Evolutionary conservation across 75 land plant genomes (phyloP).

Genomic region (Azolla pinnata): DNA sequence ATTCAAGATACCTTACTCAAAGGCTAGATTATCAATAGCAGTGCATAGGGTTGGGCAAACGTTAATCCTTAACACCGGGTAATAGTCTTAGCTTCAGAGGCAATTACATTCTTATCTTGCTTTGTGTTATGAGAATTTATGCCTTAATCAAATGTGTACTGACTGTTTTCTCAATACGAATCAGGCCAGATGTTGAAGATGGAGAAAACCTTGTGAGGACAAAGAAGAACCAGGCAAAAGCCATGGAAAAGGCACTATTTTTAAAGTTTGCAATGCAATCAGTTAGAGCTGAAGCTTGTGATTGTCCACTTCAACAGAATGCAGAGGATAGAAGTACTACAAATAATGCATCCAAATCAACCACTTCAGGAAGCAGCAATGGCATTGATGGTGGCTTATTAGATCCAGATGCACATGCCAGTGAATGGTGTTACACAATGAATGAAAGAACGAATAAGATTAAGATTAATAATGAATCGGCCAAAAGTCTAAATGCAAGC

Average conservation of each 20-base stretch:
- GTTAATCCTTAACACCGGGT: constrained; percentile 88
- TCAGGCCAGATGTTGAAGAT: constrained; percentile 89
- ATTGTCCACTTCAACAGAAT: constrained; percentile 56
- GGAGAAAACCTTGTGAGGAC: constrained; percentile 77
- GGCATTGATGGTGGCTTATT: constrained; percentile 11
- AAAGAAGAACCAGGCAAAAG: constrained; percentile 60
- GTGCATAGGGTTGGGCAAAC: constrained; percentile 92
- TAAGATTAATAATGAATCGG: neutral
- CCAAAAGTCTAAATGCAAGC: constrained; percentile 16
- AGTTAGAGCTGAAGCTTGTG: constrained; percentile 84
- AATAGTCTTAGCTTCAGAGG: no score
- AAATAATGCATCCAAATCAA: constrained; percentile 1
- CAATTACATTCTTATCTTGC: no score
- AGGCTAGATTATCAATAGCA: constrained; percentile 84
- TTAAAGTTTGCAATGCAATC: constrained; percentile 96
- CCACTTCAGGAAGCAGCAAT: constrained; percentile 3
- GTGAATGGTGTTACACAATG: constrained; percentile 4
- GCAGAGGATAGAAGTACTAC: constrained; percentile 8
- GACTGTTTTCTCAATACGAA: neutral
- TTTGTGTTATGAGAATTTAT: no score
- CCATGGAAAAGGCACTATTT: constrained; percentile 58
- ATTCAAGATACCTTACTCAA: constrained; percentile 95
- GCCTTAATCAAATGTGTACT: no score
- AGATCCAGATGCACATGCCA: constrained; percentile 6
- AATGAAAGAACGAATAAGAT: constrained; percentile 15